Conservation (phyloP, 106 monocot genomes). For the Ottelia alismoides region DNA sequence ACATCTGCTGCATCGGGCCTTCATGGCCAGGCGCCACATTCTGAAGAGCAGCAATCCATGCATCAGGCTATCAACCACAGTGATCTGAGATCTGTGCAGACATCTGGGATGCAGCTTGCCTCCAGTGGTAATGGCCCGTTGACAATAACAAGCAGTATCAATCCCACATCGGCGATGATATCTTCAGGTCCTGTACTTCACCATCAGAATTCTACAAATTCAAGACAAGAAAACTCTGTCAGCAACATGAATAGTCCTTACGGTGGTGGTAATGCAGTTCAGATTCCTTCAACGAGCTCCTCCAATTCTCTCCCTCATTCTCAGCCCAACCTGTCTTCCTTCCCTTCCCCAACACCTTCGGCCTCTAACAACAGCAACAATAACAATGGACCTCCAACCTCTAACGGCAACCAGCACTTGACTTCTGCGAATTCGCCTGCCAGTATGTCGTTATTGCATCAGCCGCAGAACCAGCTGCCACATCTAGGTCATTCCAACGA, state of each 20-base stretch:
- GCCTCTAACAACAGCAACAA: conserved; percentile 23
- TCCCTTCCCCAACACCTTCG: conserved; percentile 23
- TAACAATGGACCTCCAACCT: conserved; percentile 6
- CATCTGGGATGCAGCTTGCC: conserved; percentile 16
- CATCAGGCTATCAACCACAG: conserved; percentile 27
- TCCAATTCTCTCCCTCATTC: conserved; percentile 23
- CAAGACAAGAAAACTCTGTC: conserved; percentile 26
- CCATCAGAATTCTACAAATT: conserved; percentile 33
- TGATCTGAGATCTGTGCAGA: conserved; percentile 22
- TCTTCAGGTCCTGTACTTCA: conserved; percentile 12
- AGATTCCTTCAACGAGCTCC: conserved; percentile 26
- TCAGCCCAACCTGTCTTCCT: conserved; percentile 25
- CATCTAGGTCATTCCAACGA: too few relatives aligned
- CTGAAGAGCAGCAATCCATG: conserved; percentile 1
- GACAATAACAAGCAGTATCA: conserved; percentile 20
- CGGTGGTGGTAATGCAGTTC: conserved; percentile 12
- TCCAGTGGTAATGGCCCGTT: conserved; percentile 12
- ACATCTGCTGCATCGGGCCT: conserved; percentile 15
- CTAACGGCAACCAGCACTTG: conserved; percentile 9
- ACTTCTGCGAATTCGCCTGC: conserved; percentile 17
- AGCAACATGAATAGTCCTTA: conserved; percentile 12
- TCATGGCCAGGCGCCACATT: conserved; percentile 28
- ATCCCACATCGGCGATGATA: conserved; percentile 6
- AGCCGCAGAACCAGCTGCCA: conserved; percentile 10
- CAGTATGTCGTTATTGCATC: conserved; percentile 20